These are phyloP conservation scores for Teunomyces panamensis DNA, from an alignment of 805 yeast genomes.

Conservation along the genomic window DNA sequence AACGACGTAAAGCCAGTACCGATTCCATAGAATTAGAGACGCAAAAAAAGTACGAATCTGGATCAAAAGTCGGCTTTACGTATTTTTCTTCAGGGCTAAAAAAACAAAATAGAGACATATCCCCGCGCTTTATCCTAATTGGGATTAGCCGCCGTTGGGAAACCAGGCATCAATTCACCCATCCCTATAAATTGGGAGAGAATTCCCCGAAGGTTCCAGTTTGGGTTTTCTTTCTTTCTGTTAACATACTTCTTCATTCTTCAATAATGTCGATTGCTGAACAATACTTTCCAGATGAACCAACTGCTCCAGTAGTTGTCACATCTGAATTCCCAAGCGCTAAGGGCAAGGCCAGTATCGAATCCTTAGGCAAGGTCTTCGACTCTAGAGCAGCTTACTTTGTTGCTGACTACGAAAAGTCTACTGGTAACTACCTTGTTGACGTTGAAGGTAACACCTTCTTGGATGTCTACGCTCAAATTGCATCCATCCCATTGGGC, in stretches of 20 bases:
- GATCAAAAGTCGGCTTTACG: background rate
- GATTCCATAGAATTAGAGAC: background rate
- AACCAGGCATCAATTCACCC: background rate
- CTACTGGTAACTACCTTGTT: conserved; percentile 73
- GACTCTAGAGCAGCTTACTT: conserved; percentile 75
- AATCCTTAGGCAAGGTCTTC: conserved; percentile 56
- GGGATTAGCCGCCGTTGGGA: background rate
- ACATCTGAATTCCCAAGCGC: conserved; percentile 78
- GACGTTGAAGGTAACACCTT: conserved; percentile 77
- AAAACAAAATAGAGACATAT: background rate
- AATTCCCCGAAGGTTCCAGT: background rate
- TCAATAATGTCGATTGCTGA: conserved; percentile 43
- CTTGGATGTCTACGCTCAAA: conserved; percentile 79
- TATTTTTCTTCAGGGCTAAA: background rate
- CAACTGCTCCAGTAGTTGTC: conserved; percentile 60
- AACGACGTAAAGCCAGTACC: background rate
- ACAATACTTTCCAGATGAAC: conserved; percentile 76
- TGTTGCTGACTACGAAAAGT: conserved; percentile 71
- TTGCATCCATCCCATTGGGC: conserved; percentile 81
- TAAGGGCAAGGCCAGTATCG: conserved; percentile 49
- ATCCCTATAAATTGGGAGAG: background rate
- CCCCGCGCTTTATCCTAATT: conserved; percentile 1
- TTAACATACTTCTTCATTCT: background rate
- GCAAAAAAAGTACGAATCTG: conserved; percentile 1
- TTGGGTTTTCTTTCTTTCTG: background rate